Conservation (phyloP, 2,329 filamentous ascomycete species). For the Fusarium nelsonii region DNA sequence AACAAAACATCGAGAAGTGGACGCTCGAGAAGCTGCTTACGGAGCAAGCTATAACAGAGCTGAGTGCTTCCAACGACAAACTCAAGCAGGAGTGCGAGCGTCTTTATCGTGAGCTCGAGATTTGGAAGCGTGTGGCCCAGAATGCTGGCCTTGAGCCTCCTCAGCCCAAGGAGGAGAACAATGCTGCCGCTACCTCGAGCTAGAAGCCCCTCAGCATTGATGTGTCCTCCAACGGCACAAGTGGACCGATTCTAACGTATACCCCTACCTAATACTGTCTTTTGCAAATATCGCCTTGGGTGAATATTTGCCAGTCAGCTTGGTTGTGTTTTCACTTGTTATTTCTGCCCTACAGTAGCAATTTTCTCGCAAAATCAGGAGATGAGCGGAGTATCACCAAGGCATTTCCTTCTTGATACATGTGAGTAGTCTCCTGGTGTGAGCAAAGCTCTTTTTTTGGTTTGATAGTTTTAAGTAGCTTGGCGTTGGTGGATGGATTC, state of each 20-base stretch:
- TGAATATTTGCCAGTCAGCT: constrained; percentile 15
- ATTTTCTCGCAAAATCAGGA: constrained; percentile 19
- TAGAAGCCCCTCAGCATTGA: constrained; percentile 45
- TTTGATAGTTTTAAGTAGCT: constrained; percentile 45
- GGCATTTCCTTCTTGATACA: constrained; percentile 26
- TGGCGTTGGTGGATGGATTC: constrained; percentile 48
- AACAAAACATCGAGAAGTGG: constrained; percentile 95
- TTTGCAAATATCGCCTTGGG: background rate
- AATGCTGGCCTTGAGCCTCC: constrained; percentile 66
- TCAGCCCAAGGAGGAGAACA: constrained; percentile 55
- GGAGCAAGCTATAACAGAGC: constrained; percentile 88
- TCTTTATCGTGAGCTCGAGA: constrained; percentile 81
- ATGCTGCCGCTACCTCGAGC: constrained; percentile 44
- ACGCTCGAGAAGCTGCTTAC: constrained; percentile 90
- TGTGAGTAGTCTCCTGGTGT: constrained; percentile 27
- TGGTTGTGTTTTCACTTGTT: constrained; percentile 29
- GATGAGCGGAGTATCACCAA: constrained; percentile 9
- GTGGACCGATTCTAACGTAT: constrained; percentile 40
- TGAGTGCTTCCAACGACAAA: constrained; percentile 88
- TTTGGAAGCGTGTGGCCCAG: constrained; percentile 79
- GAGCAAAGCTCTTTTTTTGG: constrained; percentile 21
- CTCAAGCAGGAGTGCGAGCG: constrained; percentile 84
- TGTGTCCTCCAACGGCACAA: constrained; percentile 15
- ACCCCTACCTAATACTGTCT: constrained; percentile 40
- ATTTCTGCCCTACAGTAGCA: constrained; percentile 11